Evolutionary conservation across 1,139 yeast species (phyloP).

Genomic region (Yamadazyma siamensis): DNA sequence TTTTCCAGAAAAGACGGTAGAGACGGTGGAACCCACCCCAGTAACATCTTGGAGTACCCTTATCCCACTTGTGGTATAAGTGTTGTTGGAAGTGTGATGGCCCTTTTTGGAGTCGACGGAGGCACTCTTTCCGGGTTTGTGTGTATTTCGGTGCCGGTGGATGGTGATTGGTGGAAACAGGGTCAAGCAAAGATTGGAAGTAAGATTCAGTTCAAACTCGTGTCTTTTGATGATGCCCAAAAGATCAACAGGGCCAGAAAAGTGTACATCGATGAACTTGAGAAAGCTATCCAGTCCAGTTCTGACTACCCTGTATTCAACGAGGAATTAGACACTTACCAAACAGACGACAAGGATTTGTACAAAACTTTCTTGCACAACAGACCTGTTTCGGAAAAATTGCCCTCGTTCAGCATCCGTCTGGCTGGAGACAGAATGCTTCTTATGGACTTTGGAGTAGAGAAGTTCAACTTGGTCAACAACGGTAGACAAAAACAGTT

Average conservation of each 20-base stretch:
- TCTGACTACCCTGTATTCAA: conserved; percentile 8
- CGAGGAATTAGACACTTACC: conserved; percentile 17
- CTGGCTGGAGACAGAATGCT: conserved; percentile 34
- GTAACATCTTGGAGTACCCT: conserved; percentile 31
- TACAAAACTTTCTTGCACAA: conserved; percentile 14
- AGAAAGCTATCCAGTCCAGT: conserved; percentile 8
- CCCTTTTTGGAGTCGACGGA: conserved; percentile 33
- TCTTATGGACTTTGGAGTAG: conserved; percentile 26
- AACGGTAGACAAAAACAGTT: conserved; percentile 28
- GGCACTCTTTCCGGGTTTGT: conserved; percentile 33
- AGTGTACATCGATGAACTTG: conserved; percentile 16
- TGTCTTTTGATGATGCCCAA: conserved; percentile 24
- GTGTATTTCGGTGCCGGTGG: conserved; percentile 27
- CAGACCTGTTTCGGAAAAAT: conserved; percentile 5
- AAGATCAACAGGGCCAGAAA: conserved; percentile 18
- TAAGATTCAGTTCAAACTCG: conserved; percentile 19
- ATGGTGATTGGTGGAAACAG: conserved; percentile 32
- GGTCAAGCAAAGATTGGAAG: conserved; percentile 32
- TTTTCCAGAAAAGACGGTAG: conserved; percentile 27
- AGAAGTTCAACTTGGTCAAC: conserved; percentile 24
- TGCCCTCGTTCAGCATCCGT: conserved; percentile 19
- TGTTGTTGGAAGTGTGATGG: conserved; percentile 28
- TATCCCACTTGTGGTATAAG: conserved; percentile 34
- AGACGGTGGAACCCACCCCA: conserved; percentile 37
- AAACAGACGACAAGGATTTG: conserved; percentile 5